Conservation (phyloP, 352 stramenopile species). For the Bremia lactucae region DNA sequence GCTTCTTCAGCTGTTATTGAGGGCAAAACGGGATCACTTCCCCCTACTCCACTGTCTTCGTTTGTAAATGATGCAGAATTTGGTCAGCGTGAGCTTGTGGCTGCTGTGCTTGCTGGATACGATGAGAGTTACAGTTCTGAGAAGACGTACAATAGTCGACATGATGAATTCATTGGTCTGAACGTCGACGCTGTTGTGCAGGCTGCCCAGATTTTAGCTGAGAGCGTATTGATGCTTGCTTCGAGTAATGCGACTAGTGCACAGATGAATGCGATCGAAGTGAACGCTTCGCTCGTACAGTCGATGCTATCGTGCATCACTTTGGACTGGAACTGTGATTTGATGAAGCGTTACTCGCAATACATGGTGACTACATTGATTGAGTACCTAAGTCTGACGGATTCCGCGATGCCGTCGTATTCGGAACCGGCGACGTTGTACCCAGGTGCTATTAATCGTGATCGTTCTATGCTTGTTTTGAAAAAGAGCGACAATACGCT, state of each 20-base stretch:
- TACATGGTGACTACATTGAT: conserved; percentile 51
- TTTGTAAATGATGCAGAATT: conserved; percentile 71
- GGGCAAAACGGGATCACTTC: conserved; percentile 33
- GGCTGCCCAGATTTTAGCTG: conserved; percentile 63
- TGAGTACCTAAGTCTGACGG: conserved; percentile 42
- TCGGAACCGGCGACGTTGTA: conserved; percentile 48
- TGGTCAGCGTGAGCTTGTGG: conserved; percentile 42
- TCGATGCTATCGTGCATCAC: conserved; percentile 49
- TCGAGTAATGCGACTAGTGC: conserved; percentile 32
- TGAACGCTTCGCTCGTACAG: conserved; percentile 46
- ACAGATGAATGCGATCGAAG: conserved; percentile 29
- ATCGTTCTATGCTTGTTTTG: conserved; percentile 45
- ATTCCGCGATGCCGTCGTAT: conserved; percentile 42
- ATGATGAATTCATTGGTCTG: conserved; percentile 42
- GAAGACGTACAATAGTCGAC: conserved; percentile 52
- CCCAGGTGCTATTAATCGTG: conserved; percentile 28
- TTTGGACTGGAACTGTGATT: conserved; percentile 53
- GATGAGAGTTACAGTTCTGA: conserved; percentile 36
- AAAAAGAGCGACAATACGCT: conserved; percentile 26
- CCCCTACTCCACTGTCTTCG: conserved; percentile 51
- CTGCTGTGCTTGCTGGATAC: conserved; percentile 62
- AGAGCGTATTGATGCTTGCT: conserved; percentile 58
- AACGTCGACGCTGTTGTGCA: conserved; percentile 40
- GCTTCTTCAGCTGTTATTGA: conserved; percentile 23
- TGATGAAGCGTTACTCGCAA: conserved; percentile 62